phyloP scores from a whole-genome alignment of 257 asterid genomes.

The Nicotiana attenuata region DNA sequence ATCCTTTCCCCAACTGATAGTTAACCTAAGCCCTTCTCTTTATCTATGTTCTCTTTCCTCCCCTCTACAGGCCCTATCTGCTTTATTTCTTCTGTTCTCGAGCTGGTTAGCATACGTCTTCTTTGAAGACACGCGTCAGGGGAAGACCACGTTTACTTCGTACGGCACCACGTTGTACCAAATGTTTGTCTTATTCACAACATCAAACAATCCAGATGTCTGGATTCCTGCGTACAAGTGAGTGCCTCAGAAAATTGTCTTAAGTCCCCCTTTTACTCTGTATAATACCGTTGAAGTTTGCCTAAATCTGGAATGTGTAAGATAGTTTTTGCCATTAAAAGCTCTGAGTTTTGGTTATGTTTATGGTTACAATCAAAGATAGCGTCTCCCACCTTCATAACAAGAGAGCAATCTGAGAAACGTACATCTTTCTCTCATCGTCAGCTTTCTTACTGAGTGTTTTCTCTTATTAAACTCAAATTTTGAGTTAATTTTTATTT shows the following conservation, averaged over 20 bases:
- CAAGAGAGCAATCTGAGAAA: background rate
- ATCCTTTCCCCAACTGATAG: background rate
- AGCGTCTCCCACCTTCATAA: background rate
- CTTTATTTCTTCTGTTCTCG: constrained; percentile 76
- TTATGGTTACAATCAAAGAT: background rate
- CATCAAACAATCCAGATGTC: constrained; percentile 97
- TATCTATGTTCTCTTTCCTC: background rate
- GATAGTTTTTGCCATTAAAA: background rate
- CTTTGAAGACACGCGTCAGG: constrained; percentile 94
- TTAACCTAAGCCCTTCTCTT: background rate
- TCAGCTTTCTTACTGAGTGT: background rate
- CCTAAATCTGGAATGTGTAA: background rate
- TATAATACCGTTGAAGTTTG: background rate
- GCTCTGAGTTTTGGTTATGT: background rate
- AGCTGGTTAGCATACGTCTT: constrained; percentile 97
- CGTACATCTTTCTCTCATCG: background rate
- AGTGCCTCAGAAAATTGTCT: constrained; percentile 21
- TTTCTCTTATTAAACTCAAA: background rate
- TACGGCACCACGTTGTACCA: constrained; percentile 68
- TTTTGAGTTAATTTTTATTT: background rate
- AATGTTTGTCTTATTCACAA: constrained; percentile 90
- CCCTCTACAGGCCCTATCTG: constrained; percentile 66
- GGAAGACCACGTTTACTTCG: constrained; percentile 65
- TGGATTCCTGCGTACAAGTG: constrained; percentile 99
- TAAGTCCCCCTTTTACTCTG: background rate